A percentile compares a stretch with the other conserved stretches of the same genome.
phyloP scores from a whole-genome alignment of 306 rosid genomes.

The Vigna radiata region DNA sequence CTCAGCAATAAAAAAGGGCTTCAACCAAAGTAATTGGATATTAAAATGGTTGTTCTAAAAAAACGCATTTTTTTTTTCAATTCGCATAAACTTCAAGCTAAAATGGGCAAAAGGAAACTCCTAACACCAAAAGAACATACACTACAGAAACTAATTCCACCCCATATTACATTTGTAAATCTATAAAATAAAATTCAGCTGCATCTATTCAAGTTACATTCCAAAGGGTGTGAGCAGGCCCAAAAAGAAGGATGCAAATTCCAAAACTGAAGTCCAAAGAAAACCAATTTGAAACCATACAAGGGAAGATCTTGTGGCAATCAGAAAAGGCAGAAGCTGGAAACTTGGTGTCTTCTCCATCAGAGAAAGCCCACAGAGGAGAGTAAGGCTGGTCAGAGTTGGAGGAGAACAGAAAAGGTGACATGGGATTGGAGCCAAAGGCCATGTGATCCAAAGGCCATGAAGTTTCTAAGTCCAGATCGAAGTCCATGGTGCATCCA shows the following conservation, averaged over 20 bases:
- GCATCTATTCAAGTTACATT: constrained; percentile 31
- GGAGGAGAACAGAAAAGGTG: constrained; percentile 64
- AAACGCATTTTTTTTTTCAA: background rate
- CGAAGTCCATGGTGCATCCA: constrained; percentile 70
- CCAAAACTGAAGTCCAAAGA: constrained; percentile 14
- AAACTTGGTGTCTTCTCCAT: constrained; percentile 50
- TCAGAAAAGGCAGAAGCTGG: constrained; percentile 56
- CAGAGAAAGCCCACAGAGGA: constrained; percentile 75
- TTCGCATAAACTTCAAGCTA: background rate
- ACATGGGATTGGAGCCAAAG: constrained; percentile 61
- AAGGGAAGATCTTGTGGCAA: constrained; percentile 50
- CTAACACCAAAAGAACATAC: background rate
- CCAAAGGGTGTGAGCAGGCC: constrained; percentile 24
- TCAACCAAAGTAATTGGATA: background rate
- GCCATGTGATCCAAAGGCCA: constrained; percentile 85
- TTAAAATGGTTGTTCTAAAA: background rate
- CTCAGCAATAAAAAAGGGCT: constrained; percentile 4
- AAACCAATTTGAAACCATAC: constrained; percentile 55
- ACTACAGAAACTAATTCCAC: constrained; percentile 1
- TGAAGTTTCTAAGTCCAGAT: constrained; percentile 66
- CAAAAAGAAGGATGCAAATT: constrained; percentile 6
- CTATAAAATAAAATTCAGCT: constrained; percentile 7
- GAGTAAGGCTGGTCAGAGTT: constrained; percentile 66
- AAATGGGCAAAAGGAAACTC: constrained; percentile 11
- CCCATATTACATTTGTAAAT: constrained; percentile 32